phyloP scores from a whole-genome alignment of 75 land plant genomes.

The Pinus taeda region DNA sequence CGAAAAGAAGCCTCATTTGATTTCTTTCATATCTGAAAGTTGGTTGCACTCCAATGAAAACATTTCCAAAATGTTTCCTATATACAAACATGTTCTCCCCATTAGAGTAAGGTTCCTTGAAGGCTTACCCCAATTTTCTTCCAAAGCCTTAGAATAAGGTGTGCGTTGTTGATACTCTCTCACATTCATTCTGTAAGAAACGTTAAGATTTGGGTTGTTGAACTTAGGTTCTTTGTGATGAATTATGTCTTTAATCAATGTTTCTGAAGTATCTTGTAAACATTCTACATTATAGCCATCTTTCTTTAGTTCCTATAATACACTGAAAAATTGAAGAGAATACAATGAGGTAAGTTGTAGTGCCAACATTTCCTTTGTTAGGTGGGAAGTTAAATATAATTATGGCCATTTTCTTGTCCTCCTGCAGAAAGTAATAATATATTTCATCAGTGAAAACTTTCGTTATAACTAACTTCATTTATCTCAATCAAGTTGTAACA shows the following conservation, averaged over 20 bases:
- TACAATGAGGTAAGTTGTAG: constrained; percentile 95
- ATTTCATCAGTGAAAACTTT: not conserved
- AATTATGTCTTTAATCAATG: constrained; percentile 58
- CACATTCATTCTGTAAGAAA: constrained; percentile 89
- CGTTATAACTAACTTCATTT: not conserved
- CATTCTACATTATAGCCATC: constrained; percentile 94
- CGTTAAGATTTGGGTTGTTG: constrained; percentile 91
- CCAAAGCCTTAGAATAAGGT: constrained; percentile 78
- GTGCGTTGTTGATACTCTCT: constrained; percentile 86
- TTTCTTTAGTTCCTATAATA: constrained; percentile 68
- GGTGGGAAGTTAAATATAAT: constrained; percentile 99
- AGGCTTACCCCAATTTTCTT: constrained; percentile 97
- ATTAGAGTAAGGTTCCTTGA: constrained; percentile 94
- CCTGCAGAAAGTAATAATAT: constrained; percentile 32
- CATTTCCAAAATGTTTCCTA: constrained; percentile 93
- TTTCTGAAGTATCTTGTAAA: constrained; percentile 84
- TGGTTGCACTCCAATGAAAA: constrained; percentile 98
- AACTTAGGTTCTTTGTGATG: constrained; percentile 68
- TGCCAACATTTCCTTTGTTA: constrained; percentile 97
- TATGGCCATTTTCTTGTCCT: constrained; percentile 88
- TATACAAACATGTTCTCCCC: constrained; percentile 94
- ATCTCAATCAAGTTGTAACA: not conserved
- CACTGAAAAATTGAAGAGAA: constrained; percentile 90
- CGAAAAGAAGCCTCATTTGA: constrained; percentile 95
- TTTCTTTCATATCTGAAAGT: constrained; percentile 99